A percentile compares a stretch with the other conserved stretches of the same genome.
These are phyloP conservation scores for Nyssa sinensis DNA, from an alignment of 148 eudicot species.

Conservation along the genomic window DNA sequence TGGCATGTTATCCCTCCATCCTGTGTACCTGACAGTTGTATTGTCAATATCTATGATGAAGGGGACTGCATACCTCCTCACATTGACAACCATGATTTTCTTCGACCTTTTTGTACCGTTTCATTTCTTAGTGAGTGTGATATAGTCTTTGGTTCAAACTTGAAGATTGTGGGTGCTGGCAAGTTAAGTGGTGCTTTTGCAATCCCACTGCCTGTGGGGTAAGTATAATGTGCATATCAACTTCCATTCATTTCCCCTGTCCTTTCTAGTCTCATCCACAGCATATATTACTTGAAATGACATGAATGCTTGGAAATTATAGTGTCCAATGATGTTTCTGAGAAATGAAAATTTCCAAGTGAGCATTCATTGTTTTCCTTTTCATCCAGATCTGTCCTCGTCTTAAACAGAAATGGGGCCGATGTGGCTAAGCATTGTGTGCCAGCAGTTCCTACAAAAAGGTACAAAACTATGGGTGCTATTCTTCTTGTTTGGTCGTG, in stretches of 20 bases:
- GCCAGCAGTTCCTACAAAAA: conserved; percentile 58
- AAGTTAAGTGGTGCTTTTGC: conserved; percentile 61
- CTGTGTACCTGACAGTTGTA: conserved; percentile 94
- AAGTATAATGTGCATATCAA: conserved; percentile 14
- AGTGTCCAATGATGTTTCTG: neutral
- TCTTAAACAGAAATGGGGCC: conserved; percentile 59
- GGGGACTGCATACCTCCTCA: conserved; percentile 99
- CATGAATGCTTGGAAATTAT: neutral
- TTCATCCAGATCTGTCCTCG: conserved; percentile 56
- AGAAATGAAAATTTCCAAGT: neutral
- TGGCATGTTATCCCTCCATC: conserved; percentile 95
- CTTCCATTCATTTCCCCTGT: neutral
- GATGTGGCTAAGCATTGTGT: conserved; percentile 71
- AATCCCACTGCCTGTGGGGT: conserved; percentile 93
- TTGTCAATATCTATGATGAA: conserved; percentile 85
- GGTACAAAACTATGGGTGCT: conserved; percentile 20
- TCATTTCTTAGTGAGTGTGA: conserved; percentile 93
- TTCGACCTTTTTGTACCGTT: conserved; percentile 91
- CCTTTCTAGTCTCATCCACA: neutral
- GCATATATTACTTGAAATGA: neutral
- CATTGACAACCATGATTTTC: conserved; percentile 93
- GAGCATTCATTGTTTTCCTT: neutral
- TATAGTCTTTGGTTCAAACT: conserved; percentile 76
- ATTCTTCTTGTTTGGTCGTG: neutral
- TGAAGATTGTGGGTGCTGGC: conserved; percentile 71